Evolutionary conservation across 164 flowering plant genomes (phyloP), one percentile per base, ranked within the genome.

Genomic region (Stephania japonica): DNA sequence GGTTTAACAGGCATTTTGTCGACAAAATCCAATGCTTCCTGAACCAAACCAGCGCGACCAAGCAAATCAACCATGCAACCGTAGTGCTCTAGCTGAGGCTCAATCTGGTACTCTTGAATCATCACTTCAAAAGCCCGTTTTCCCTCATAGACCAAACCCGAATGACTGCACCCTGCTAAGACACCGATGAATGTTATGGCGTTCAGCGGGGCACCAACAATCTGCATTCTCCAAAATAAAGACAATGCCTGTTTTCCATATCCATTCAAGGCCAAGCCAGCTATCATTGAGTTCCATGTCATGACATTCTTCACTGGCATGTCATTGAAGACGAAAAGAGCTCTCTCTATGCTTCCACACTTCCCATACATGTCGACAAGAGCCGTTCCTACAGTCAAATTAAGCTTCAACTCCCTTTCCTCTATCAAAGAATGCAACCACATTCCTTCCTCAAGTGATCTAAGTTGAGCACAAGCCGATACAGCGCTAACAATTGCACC

Each of bases 61-160:
- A 83, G 80, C 16, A 83, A 74, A 72, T 83, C 85, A 64, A 83
- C 81, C 80, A 83, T 77, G 77, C 80, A 76, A 47, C 82, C 80
- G 12, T 79, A 81, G 42, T 81, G 85, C 76, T 81, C 80, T 8
- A 65, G 38, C 65, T 70, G 73, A 68, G 82, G 83, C 49, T 69
- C 73, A 66, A 83, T 75, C n/a, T 67, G 42, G 24, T 77, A 83
- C 6, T 53, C 71, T 19, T 18, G 32, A 53, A 71, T 77, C 84
- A 81, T 83, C 18, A 68, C 43, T 26, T 75, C 19, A 44, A 76
- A 83, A 27, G 77, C 38, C 25, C 47, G 19, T 7, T 47, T 44
- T 0, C 85, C 84, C 64, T 81, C 80, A 0, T 73, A n/a, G 1
- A 83, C 77, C 67, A 83, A 49, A 7, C 85, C 83, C 0, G 79